These are phyloP conservation scores for Ustilago vetiveriae DNA, from an alignment of 1,284 basidiomycete genomes.

Conservation along the genomic window DNA sequence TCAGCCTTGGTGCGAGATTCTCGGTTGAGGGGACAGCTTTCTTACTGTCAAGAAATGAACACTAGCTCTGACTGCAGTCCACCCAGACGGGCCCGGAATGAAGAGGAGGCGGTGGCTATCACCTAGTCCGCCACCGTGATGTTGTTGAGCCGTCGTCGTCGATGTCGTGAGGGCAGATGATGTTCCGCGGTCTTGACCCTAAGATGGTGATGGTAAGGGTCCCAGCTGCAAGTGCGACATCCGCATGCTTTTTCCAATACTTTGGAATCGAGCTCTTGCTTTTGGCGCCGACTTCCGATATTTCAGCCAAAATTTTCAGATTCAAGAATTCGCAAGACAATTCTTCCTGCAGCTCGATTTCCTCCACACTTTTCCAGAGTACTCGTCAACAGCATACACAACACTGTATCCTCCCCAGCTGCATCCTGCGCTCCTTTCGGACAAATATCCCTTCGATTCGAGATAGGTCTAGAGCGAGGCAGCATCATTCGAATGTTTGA, in stretches of 20 bases:
- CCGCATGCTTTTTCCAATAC: background rate
- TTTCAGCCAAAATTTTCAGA: slow-evolving; percentile 18
- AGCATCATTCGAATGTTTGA: too few species aligned
- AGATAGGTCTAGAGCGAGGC: too few species aligned
- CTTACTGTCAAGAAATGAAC: too few species aligned
- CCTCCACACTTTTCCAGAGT: slow-evolving; percentile 16
- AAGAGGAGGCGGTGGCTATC: too few species aligned
- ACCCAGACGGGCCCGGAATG: too few species aligned
- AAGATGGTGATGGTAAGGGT: slow-evolving; percentile 33
- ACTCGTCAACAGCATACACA: slow-evolving; percentile 3
- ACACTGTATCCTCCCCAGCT: background rate
- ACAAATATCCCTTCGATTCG: background rate
- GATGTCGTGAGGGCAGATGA: background rate
- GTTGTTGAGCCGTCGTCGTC: background rate
- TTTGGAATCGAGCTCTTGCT: background rate
- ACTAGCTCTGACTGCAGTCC: too few species aligned
- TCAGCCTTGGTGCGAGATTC: background rate
- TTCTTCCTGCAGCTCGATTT: slow-evolving; percentile 11
- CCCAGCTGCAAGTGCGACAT: slow-evolving; percentile 25
- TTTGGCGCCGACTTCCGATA: slow-evolving; percentile 26
- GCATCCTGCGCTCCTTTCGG: background rate
- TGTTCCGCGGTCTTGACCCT: too few species aligned
- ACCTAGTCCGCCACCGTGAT: too few species aligned
- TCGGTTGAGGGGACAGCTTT: too few species aligned
- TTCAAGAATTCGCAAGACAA: background rate